Evolutionary conservation across 1,139 yeast genomes (phyloP), one percentile per base, ranked within the genome.

Genomic region (Taphrina flavorubra): DNA sequence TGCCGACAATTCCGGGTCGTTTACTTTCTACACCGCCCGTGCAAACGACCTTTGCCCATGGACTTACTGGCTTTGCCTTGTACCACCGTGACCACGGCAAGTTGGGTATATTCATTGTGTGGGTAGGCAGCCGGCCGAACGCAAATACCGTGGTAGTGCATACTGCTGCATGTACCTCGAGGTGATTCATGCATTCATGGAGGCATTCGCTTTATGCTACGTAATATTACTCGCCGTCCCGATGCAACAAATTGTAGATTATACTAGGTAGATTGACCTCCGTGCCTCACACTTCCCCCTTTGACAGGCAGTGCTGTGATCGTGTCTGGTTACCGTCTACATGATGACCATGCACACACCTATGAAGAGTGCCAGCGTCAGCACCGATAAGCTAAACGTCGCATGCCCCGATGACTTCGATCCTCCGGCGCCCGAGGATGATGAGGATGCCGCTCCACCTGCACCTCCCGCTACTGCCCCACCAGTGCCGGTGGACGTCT

Each of bases 351-450:
- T 8, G 8, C 36, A n/a, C n/a, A 11, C 53, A 3, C 53, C 53
- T 3, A 49, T 20, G n/a, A 20, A 49, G 6, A 49, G 31, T 6
- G n/a, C 31, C 36, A 49, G 2, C 53, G n/a, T 49, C 34, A 49
- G 6, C 6, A 25, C 13, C 18, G 53, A 49, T n/a, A 49, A 25
- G 13, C 36, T 49, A 8, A 20, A 11, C 2, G 36, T 10, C 2
- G 13, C 36, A 34, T 7, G 36, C 8, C 8, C 18, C 36, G 53
- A 20, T 16, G 53, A 20, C 1, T 31, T 49, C n/a, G 53, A 49
- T 20, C 53, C 53, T 49, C 36, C 53, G 13, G 53, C 20, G 53
- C 53, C n/a, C 13, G 53, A 49, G 36, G 53, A 20, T 4, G 53
- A 8, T 18, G 53, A 31, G 8, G 53, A 8, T 20, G 36, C 36